Base-by-base conservation (phyloP, 768 basidiomycete species). In the Tulasnella sp. region DNA sequence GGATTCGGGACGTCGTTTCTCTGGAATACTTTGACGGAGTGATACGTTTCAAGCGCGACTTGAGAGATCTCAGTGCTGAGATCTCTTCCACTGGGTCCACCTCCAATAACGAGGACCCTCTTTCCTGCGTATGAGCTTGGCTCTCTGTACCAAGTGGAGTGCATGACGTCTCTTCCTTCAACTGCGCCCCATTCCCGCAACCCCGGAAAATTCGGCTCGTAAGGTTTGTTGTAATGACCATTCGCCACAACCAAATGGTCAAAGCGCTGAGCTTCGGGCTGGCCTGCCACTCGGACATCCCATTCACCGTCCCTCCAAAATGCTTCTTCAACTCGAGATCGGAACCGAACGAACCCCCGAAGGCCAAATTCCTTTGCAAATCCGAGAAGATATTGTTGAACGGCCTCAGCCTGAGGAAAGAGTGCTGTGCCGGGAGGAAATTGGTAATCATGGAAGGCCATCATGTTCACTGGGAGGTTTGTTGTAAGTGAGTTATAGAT, bases 401-500 rank as follows among this genome's bases (percentile, higher is more conserved):
- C 93, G 8, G 86, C 86, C 0, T 87, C 82, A 2, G 94, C 93
- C 8, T 82, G 83, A 0, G 95, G 94, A 84, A 89, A 96, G 40
- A 95, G 87, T 1, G 91, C 88, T 0, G 94, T 95, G 2, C 89
- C 90, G 0, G 93, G 91, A 0, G 93, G 93, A 83, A 95, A 95
- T 0, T 88, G 83, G 83, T 90, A 91, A 72, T 88, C 89, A 0
- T 88, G 86, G 82, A 88, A 95, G 3, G 89, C 89, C 95, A 96
- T 96, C 75, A 92, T 80, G 0, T 92, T 92, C 82, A 95, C 93
- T 0, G 95, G 93, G 6, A 96, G 84, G 83, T 96, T 96, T 0
- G 94, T 92, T n/a, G 92, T 93, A 18, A 96, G 87, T 0, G 92
- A 92, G 83, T 95, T 92, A 83, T 96, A 96, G 12, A 94, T 83